Base-by-base conservation (phyloP, 2,329 filamentous ascomycete species). In the Didymella glomerata region DNA sequence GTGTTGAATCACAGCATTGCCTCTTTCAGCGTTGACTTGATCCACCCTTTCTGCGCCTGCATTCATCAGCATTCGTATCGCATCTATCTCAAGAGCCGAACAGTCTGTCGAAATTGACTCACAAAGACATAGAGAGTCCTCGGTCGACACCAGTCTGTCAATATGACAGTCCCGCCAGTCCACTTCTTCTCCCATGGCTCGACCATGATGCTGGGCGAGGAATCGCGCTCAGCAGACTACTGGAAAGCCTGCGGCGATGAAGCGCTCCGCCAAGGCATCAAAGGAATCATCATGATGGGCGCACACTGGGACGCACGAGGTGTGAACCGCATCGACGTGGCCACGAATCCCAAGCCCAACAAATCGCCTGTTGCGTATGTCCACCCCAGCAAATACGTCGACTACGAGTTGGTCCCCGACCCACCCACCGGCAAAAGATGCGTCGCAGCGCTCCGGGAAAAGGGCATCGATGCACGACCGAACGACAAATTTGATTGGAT, bases 181-280 rank as follows among this genome's bases (percentile, higher is more conserved):
- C 84, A 88, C 70, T 86, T 89, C 76, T 90, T 90, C 75, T 88
- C 87, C 2, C 88, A 90, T 82, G 88, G 88, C 69, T 88, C 86
- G 14, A 90, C 87, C 38, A 89, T 89, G 86, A 90, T 90, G 88
- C 77, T 90, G 14, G 88, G 87, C 34, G 88, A 90, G 68, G 83
- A 88, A 65, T 85, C 83, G 14, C 73, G 78, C 2, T 87, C 86
- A 0, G 86, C 86, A 11, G 80, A 81, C 20, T 90, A 89, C 76
- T 90, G 88, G 88, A 87, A 88, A 70, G 80, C 83, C 62, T 85
- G 83, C 65, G 88, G 88, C 47, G 86, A 89, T 63, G 84, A 85
- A 60, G 87, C 87, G 2, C 80, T 88, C 6, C 82, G 80, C 6
- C 76, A 85, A 59, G 82, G 82, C 14, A 81, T 90, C 72, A 86